Evolutionary conservation across 176 grass and related monocot species (phyloP).

Genomic region (Avena eriantha): DNA sequence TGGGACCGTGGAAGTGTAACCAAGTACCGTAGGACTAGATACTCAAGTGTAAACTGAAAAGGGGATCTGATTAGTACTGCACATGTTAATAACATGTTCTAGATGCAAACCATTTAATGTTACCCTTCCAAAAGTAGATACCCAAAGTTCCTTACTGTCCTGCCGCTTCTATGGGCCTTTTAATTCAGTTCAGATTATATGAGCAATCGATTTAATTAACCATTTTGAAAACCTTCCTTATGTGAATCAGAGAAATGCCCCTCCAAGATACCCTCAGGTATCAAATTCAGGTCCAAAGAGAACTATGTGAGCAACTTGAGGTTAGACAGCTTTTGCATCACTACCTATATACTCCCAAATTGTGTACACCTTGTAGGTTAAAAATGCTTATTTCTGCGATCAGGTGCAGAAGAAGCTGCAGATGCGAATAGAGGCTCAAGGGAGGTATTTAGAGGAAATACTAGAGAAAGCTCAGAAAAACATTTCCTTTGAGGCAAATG

Average conservation of each 20-base stretch:
- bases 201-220: neutral
- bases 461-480: conserved; percentile 72
- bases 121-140: neutral
- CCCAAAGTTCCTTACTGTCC: neutral
- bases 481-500: conserved; percentile 53
- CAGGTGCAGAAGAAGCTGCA: conserved; percentile 98
- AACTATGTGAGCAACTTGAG: conserved; percentile 79
- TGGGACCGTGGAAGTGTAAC: no score
- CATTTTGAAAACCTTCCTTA: conserved; percentile 4
- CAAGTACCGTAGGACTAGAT: neutral
- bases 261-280: conserved; percentile 60
- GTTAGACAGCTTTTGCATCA: conserved; percentile 41
- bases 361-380: neutral
- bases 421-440: conserved; percentile 92
- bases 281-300: conserved; percentile 79
- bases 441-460: conserved; percentile 81
- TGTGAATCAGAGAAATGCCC: conserved; percentile 56
- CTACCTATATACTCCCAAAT: neutral
- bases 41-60: neutral
- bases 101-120: neutral
- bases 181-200: neutral
- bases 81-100: neutral
- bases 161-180: neutral
- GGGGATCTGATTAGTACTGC: neutral
- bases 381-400: conserved; percentile 12